Evolutionary conservation across 108 stramenopile species (phyloP).

Genomic region (Nitzschia sp.): DNA sequence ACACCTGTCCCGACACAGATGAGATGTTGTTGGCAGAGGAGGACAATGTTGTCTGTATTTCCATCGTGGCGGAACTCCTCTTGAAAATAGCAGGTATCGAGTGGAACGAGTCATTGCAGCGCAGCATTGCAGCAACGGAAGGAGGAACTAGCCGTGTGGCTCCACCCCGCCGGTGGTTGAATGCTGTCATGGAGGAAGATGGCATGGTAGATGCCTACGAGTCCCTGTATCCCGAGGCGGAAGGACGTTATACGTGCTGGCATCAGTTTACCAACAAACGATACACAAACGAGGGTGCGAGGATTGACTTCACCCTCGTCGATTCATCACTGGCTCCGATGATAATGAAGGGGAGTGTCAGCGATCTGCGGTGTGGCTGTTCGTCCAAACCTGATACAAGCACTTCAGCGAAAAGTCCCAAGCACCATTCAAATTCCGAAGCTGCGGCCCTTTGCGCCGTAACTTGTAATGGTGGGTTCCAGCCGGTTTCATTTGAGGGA

Average conservation of each 20-base stretch:
- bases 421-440: conserved; percentile 53
- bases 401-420: neutral
- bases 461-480: conserved; percentile 74
- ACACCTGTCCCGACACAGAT: conserved; percentile 42
- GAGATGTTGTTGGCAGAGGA: conserved; percentile 39
- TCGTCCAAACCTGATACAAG: conserved; percentile 33
- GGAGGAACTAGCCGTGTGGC: conserved; percentile 49
- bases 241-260: conserved; percentile 89
- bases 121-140: conserved; percentile 50
- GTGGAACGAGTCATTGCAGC: conserved; percentile 59
- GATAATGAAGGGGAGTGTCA: conserved; percentile 38
- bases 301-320: conserved; percentile 91
- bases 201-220: conserved; percentile 88
- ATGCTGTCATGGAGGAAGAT: conserved; percentile 60
- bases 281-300: conserved; percentile 80
- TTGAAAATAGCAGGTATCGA: conserved; percentile 60
- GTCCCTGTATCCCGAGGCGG: conserved; percentile 77
- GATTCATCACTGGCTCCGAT: conserved; percentile 52
- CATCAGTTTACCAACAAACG: conserved; percentile 83
- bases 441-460: conserved; percentile 80
- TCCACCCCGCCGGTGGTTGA: conserved; percentile 70
- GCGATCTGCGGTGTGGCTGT: conserved; percentile 68
- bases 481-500: conserved; percentile 75
- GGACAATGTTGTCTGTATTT: conserved; percentile 50
- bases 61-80: conserved; percentile 73